Conservation (phyloP, 441 rosid genomes). For the Gossypium gossypioides region DNA sequence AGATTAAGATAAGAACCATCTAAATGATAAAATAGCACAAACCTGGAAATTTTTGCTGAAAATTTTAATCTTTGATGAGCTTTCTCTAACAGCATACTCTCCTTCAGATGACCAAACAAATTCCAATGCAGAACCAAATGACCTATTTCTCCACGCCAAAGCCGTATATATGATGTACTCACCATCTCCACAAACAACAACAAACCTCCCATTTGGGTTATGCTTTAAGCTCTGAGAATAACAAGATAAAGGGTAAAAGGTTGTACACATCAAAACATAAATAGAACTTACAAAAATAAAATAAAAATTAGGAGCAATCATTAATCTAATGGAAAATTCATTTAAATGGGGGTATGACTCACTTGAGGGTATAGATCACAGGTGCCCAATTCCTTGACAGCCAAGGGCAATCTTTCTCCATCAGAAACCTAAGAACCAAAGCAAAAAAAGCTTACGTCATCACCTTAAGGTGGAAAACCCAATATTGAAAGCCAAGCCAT, state of each 20-base stretch:
- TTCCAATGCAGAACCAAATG: conserved; percentile 95
- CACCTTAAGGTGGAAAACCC: conserved; percentile 10
- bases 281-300: not conserved
- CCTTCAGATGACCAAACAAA: conserved; percentile 97
- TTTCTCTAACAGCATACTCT: conserved; percentile 95
- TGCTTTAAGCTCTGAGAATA: conserved; percentile 78
- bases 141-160: conserved; percentile 97
- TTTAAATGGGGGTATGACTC: conserved; percentile 24
- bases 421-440: conserved; percentile 61
- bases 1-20: not conserved
- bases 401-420: conserved; percentile 94
- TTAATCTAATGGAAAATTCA: not conserved
- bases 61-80: conserved; percentile 80
- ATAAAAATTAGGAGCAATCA: not conserved
- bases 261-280: not conserved
- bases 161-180: conserved; percentile 98
- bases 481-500: not conserved
- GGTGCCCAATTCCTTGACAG: conserved; percentile 94
- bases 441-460: conserved; percentile 5
- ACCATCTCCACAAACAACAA: conserved; percentile 98
- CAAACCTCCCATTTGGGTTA: conserved; percentile 97
- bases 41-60: conserved; percentile 97
- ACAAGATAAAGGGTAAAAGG: not conserved
- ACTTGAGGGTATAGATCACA: conserved; percentile 99
- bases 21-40: conserved; percentile 17